Conservation (phyloP, 768 basidiomycete species). For the Kwoniella dendrophila region DNA sequence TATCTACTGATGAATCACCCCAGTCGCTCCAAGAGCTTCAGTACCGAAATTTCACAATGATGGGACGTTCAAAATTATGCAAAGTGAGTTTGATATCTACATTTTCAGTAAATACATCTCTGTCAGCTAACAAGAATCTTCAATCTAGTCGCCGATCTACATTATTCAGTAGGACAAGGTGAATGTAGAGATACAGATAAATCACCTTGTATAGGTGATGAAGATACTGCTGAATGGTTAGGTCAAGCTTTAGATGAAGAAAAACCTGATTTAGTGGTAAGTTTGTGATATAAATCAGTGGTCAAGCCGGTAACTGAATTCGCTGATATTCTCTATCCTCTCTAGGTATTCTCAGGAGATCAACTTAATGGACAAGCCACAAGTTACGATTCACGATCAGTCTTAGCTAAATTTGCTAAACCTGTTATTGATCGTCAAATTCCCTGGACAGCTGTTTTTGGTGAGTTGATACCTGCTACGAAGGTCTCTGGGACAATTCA, state of each 20-base stretch:
- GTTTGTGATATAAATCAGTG: slow-evolving; percentile 12
- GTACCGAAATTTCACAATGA: slow-evolving; percentile 78
- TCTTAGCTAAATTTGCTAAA: slow-evolving; percentile 82
- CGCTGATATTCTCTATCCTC: neutral
- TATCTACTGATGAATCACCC: neutral
- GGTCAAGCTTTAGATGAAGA: slow-evolving; percentile 71
- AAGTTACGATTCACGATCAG: slow-evolving; percentile 83
- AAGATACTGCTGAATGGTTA: slow-evolving; percentile 74
- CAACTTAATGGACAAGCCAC: slow-evolving; percentile 83
- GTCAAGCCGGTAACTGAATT: too few species aligned
- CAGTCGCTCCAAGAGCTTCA: slow-evolving; percentile 71
- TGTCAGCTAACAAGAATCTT: neutral
- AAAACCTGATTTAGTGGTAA: slow-evolving; percentile 81
- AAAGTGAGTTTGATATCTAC: slow-evolving; percentile 37
- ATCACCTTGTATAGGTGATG: slow-evolving; percentile 68
- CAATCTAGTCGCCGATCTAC: slow-evolving; percentile 85
- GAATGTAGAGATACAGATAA: slow-evolving; percentile 71
- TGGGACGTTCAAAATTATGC: slow-evolving; percentile 73
- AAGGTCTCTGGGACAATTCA: neutral
- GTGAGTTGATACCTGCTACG: slow-evolving; percentile 34
- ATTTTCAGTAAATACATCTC: too few species aligned
- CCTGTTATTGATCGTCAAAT: slow-evolving; percentile 73
- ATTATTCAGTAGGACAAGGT: slow-evolving; percentile 81
- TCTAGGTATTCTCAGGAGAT: slow-evolving; percentile 79
- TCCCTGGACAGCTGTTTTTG: slow-evolving; percentile 90